Percentiles rank a stretch among this genome's conserved stretches.
Evolutionary conservation across 2,329 filamentous ascomycete genomes (phyloP).

Genomic region (Penicillium capsulatum): DNA sequence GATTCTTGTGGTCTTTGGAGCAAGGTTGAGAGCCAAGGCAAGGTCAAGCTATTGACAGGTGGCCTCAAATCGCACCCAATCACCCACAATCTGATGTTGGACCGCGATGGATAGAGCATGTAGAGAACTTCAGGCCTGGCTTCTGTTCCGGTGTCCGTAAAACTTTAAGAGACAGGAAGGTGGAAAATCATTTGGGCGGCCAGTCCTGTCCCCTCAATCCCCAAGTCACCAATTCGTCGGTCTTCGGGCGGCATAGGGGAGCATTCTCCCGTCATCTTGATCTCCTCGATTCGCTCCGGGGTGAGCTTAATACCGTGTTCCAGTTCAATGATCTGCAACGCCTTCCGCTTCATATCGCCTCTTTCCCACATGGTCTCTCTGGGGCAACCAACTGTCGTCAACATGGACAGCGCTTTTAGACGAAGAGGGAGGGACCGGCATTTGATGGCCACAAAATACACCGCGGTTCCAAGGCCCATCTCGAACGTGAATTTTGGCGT

Average conservation of each 20-base stretch:
- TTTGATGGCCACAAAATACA: slow-evolving; percentile 6
- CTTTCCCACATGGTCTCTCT: slow-evolving; percentile 2
- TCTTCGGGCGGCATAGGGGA: no score
- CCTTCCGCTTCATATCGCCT: neutral
- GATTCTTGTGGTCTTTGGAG: slow-evolving; percentile 47
- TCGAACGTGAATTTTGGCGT: slow-evolving; percentile 6
- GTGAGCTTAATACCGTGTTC: slow-evolving; percentile 4
- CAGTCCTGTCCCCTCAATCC: no score
- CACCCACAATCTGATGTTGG: no score
- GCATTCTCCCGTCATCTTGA: no score
- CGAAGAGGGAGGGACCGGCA: slow-evolving; percentile 5
- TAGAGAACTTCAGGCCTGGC: no score
- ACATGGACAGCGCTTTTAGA: slow-evolving; percentile 3
- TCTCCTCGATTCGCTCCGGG: no score
- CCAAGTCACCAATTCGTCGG: no score
- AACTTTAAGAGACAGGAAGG: no score
- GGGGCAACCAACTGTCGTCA: neutral
- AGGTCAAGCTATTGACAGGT: slow-evolving; percentile 1
- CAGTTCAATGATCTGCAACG: neutral
- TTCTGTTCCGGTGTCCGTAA: no score
- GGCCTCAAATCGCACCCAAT: no score
- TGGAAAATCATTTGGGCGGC: no score
- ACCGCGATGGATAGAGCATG: no score
- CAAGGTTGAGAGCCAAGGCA: slow-evolving; percentile 29
- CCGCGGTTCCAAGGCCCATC: slow-evolving; percentile 1